Evolutionary conservation across 257 asterid genomes (phyloP), one percentile per base, ranked within the genome.

Genomic region (Solanum sejunctum): DNA sequence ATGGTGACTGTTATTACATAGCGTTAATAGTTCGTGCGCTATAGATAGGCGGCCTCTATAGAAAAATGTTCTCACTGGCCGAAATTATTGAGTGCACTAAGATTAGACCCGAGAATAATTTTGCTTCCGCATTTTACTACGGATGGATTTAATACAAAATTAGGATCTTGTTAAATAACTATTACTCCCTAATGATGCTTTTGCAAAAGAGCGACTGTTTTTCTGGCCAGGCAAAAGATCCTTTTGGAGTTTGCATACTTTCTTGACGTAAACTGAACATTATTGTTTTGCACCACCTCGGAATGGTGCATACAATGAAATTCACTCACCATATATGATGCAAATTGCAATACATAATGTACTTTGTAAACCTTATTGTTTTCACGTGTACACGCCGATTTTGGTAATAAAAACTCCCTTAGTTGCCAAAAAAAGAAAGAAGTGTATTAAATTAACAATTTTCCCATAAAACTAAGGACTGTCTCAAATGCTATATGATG

Each of bases 1-100:
- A 90, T 91, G 97, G 92, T 26, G 28, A 26, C 1, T 26, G 28
- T 26, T 26, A 0, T 28, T 28, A 28, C 32, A 28, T 28, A 28
- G 32, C 32, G 32, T 26, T 28, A 28, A 28, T 1, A 28, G 32
- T 2, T 28, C 32, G 2, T 28, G 32, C 32, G 32, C 32, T 28
- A 2, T 28, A 28, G 32, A 28, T 2, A 28, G 32, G 32, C 32
- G 32, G 32, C 32, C 32, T 28, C 32, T 28, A 28, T 28, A 28
- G 32, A 28, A 28, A 28, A 28, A 28, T 28, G 32, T 28, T 28
- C 2, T 28, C 32, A 28, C 1, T 28, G 32, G 32, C 69, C 21
- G 16, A 61, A 21, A 61, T 61, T 21, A 61, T 73, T 15, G 13
- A 73, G 8, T 21, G 47, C n/a, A 45, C 3, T 72, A n/a, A n/a